Base-by-base conservation (phyloP, 2,329 filamentous ascomycete species). In the Diatrype stigma region DNA sequence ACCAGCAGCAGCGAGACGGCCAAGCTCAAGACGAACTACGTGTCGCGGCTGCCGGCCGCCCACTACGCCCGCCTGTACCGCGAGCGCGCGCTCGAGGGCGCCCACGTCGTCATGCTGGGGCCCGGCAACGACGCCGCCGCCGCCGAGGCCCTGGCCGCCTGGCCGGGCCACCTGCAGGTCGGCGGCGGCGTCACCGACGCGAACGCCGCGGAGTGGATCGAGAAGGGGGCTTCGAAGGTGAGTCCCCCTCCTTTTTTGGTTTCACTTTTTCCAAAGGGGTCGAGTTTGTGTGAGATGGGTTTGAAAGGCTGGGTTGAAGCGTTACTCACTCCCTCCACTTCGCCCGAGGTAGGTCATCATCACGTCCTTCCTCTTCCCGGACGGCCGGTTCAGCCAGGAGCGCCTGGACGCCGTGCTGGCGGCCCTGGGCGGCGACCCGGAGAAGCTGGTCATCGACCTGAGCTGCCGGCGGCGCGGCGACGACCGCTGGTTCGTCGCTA, bases 91-190 rank as follows among this genome's bases (percentile, higher is more conserved):
- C 78, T 96, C 45, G 74, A 76, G 0, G 94, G 94, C 28, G 90
- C 89, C 3, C 94, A 99, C 75, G 90, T 97, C 51, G 96, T 99
- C 62, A 96, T 96, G 90, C 83, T 99, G 17, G 94, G 94, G 0
- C 86, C 90, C 0, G 90, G 88, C 0, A 97, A 97, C 67, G 83
- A 89, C 2, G 82, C 82, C 2, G 90, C 91, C 5, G 91, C 92
- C 0, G 80, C 75, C 57, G 86, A 92, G 67, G 88, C 94, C 1
- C 73, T 96, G 46, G 74, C 69, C 23, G 83, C 86, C 1, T 99
- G 94, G 94, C 87, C 86, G 0, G 78, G 79, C 1, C 85, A 85
- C 1, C 72, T 99, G 62, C 94, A 99, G 67, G 84, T 97, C 47
- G 94, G 94, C 34, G 94, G 94, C n/a, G 94, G 94, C 11, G 93